phyloP scores from a whole-genome alignment of 1,284 basidiomycete genomes.

The Exobasidium rhododendri region DNA sequence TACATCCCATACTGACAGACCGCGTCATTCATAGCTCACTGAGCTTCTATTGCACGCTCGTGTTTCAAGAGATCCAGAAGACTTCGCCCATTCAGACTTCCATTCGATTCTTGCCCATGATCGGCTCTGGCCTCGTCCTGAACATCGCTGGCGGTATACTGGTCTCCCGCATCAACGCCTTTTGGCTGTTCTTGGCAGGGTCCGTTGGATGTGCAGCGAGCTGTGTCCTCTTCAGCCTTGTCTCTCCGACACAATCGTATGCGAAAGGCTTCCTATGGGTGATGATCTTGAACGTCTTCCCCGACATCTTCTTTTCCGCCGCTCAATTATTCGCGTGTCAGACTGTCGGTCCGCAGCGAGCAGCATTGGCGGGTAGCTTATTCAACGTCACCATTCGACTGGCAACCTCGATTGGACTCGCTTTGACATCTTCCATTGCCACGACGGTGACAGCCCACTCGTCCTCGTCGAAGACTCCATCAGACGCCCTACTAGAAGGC shows the following conservation, averaged over 20 bases:
- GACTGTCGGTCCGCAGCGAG: conserved; percentile 30
- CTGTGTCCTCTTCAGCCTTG: conserved; percentile 65
- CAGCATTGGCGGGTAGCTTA: conserved; percentile 42
- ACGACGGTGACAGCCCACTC: conserved; percentile 24
- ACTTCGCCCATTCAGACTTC: conserved; percentile 67
- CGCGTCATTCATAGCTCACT: conserved; percentile 19
- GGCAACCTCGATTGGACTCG: conserved; percentile 45
- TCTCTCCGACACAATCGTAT: conserved; percentile 64
- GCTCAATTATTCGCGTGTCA: conserved; percentile 34
- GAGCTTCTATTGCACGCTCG: conserved; percentile 23
- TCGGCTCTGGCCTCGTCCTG: conserved; percentile 45
- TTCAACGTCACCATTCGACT: conserved; percentile 45
- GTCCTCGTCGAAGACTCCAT: background rate
- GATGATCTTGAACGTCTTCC: conserved; percentile 60
- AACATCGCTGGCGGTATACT: conserved; percentile 45
- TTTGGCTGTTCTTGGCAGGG: conserved; percentile 44
- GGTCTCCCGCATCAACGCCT: conserved; percentile 37
- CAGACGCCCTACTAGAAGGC: conserved; percentile 25
- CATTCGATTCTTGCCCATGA: conserved; percentile 73
- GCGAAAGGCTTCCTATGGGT: conserved; percentile 80
- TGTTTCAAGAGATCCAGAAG: conserved; percentile 42
- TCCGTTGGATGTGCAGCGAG: conserved; percentile 64
- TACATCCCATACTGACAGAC: background rate
- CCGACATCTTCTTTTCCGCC: conserved; percentile 40
- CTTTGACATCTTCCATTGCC: conserved; percentile 38